phyloP scores from a whole-genome alignment of 2,329 filamentous ascomycete species.

The Botryotinia narcissicola region DNA sequence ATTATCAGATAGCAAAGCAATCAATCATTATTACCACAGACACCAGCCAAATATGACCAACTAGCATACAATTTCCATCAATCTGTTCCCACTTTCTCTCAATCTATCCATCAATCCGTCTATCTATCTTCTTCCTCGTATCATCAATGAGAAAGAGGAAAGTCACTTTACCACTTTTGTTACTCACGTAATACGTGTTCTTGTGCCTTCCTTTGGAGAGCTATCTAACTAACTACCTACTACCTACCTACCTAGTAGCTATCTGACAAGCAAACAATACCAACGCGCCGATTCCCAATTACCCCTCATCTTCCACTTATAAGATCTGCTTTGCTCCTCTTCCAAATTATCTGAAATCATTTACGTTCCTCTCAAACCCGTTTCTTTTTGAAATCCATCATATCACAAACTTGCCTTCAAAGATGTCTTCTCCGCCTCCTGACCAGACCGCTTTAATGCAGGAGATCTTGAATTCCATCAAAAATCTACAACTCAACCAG shows the following conservation, averaged over 20 bases:
- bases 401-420: background rate
- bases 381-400: background rate
- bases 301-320: conserved; percentile 10
- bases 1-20: background rate
- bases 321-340: background rate
- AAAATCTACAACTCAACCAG: conserved; percentile 55
- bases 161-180: background rate
- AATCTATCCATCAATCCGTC: background rate
- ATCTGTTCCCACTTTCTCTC: conserved; percentile 12
- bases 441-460: conserved; percentile 43
- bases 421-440: conserved; percentile 25
- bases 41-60: background rate
- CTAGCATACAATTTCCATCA: background rate
- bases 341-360: background rate
- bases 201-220: conserved; percentile 5
- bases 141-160: conserved; percentile 3
- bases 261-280: conserved; percentile 1
- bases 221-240: background rate
- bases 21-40: background rate
- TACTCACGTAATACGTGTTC: conserved; percentile 13
- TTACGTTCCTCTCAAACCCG: background rate
- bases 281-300: background rate
- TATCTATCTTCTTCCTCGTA: background rate
- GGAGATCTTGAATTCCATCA: conserved; percentile 55
- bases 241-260: background rate